A percentile compares a stretch with the other conserved stretches of the same genome.
These are phyloP conservation scores for Thielaviopsis musarum DNA, from an alignment of 2,329 filamentous ascomycete species.

Conservation along the genomic window DNA sequence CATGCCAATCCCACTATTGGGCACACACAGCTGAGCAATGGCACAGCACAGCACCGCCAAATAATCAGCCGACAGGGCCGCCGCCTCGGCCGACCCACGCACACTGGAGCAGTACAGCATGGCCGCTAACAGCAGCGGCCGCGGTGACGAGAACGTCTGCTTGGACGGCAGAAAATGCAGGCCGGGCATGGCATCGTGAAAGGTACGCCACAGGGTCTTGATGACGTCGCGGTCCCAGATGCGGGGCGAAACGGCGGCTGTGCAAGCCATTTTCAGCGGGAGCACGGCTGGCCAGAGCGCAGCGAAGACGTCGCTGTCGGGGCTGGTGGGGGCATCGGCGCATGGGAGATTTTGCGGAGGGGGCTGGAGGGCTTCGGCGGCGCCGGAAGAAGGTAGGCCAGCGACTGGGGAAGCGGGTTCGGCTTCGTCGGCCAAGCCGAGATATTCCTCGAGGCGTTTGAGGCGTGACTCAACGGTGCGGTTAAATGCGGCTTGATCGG, in stretches of 20 bases:
- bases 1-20: conserved; percentile 17
- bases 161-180: conserved; percentile 28
- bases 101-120: conserved; percentile 27
- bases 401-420: conserved; percentile 13
- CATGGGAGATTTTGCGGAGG: neutral
- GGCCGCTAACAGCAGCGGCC: conserved; percentile 25
- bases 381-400: neutral
- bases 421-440: conserved; percentile 14
- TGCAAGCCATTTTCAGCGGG: conserved; percentile 17
- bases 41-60: conserved; percentile 23
- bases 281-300: conserved; percentile 19
- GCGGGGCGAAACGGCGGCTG: conserved; percentile 14
- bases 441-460: conserved; percentile 16
- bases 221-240: conserved; percentile 21
- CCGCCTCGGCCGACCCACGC: conserved; percentile 19
- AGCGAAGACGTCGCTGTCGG: conserved; percentile 12
- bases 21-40: conserved; percentile 25
- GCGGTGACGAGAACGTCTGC: conserved; percentile 25
- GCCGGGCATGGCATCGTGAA: conserved; percentile 27
- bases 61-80: conserved; percentile 22
- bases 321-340: neutral
- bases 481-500: conserved; percentile 12
- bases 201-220: conserved; percentile 22
- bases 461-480: conserved; percentile 13
- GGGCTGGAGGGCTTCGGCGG: too few species aligned